These are phyloP conservation scores for Salix caprea DNA, from an alignment of 345 rosid genomes.

Conservation along the genomic window DNA sequence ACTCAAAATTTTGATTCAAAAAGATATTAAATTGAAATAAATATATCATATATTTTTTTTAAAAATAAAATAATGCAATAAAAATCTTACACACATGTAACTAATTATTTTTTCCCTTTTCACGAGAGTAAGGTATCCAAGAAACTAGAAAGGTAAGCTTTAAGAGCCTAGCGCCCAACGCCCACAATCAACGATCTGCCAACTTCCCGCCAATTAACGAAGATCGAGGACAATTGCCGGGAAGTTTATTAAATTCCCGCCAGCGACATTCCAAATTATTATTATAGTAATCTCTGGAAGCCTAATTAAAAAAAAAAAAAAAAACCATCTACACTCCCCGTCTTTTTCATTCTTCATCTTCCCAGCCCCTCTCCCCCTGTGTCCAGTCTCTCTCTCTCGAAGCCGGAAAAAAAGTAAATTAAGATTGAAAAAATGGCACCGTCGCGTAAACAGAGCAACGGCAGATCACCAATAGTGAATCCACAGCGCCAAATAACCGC, in stretches of 20 bases:
- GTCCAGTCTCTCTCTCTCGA: neutral
- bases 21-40: too few relatives aligned
- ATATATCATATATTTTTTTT: too few relatives aligned
- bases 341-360: neutral
- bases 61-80: too few relatives aligned
- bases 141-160: too few relatives aligned
- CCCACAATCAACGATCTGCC: neutral
- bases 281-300: neutral
- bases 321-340: neutral
- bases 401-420: neutral
- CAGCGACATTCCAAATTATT: neutral
- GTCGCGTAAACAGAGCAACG: slow-evolving; percentile 62
- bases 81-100: neutral
- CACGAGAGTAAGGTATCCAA: too few relatives aligned
- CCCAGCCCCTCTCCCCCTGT: neutral
- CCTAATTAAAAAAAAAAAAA: neutral
- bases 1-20: too few relatives aligned
- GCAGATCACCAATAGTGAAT: slow-evolving; percentile 86
- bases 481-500: slow-evolving; percentile 86
- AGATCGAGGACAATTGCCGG: slow-evolving; percentile 9
- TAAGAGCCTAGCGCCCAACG: too few relatives aligned
- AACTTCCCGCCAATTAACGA: slow-evolving; percentile 24
- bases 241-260: slow-evolving; percentile 13
- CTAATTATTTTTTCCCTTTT: too few relatives aligned
- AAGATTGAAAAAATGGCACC: slow-evolving; percentile 48